These are phyloP conservation scores for Wickerhamomyces pijperi DNA, from an alignment of 805 yeast species.

Conservation along the genomic window DNA sequence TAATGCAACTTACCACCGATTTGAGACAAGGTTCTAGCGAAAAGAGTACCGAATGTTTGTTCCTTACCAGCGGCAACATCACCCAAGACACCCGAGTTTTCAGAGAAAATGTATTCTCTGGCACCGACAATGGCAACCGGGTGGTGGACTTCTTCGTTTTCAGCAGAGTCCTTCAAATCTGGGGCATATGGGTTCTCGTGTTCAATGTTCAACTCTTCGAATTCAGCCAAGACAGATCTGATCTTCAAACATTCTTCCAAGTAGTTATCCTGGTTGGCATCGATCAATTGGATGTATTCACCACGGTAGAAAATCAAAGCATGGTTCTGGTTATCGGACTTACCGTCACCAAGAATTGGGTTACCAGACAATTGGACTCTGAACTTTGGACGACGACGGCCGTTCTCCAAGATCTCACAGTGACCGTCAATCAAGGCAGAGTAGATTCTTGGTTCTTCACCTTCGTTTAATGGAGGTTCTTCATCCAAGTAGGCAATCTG, in stretches of 20 bases:
- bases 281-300: constrained; percentile 75
- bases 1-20: constrained; percentile 81
- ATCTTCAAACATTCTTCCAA: constrained; percentile 78
- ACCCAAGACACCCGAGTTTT: constrained; percentile 76
- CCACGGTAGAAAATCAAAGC: constrained; percentile 73
- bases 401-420: constrained; percentile 60
- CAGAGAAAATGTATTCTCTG: constrained; percentile 79
- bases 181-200: constrained; percentile 79
- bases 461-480: constrained; percentile 67
- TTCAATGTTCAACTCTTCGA: constrained; percentile 67
- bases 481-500: constrained; percentile 92
- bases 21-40: constrained; percentile 75
- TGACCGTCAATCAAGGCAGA: constrained; percentile 77
- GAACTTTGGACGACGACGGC: constrained; percentile 66
- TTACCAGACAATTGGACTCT: constrained; percentile 74
- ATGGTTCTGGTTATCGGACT: constrained; percentile 80
- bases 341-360: constrained; percentile 83
- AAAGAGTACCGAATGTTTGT: constrained; percentile 79
- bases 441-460: constrained; percentile 61
- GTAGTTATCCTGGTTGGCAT: constrained; percentile 82
- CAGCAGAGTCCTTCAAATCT: constrained; percentile 34
- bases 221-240: constrained; percentile 72
- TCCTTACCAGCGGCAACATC: constrained; percentile 89
- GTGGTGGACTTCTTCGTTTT: constrained; percentile 40
- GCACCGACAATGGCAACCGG: constrained; percentile 86